These are phyloP conservation scores for Kodamaea ohmeri DNA, from an alignment of 1,139 yeast genomes.

Conservation along the genomic window DNA sequence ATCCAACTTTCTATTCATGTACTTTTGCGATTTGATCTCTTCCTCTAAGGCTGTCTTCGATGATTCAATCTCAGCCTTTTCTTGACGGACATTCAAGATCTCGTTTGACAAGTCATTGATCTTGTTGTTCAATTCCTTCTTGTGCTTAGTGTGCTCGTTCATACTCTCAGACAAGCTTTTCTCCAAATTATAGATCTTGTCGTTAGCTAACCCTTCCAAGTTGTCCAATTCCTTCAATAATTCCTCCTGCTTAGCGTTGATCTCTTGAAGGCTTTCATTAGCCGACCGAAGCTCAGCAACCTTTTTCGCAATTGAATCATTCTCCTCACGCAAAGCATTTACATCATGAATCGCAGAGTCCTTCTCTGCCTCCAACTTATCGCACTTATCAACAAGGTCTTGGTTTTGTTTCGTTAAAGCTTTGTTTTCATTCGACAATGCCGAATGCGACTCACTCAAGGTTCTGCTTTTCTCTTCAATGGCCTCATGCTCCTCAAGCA, in stretches of 20 bases:
- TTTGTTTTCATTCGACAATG: background rate
- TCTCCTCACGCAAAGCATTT: slow-evolving; percentile 8
- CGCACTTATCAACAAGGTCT: background rate
- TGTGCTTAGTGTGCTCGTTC: slow-evolving; percentile 14
- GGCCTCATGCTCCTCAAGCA: background rate
- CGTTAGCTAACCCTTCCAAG: slow-evolving; percentile 23
- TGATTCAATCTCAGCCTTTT: slow-evolving; percentile 8
- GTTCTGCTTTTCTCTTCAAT: background rate
- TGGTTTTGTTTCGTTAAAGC: slow-evolving; percentile 2
- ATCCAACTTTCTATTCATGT: slow-evolving; percentile 12
- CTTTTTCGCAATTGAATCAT: slow-evolving; percentile 16
- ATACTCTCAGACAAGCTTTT: slow-evolving; percentile 14
- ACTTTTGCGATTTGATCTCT: slow-evolving; percentile 11
- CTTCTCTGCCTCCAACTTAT: slow-evolving; percentile 6
- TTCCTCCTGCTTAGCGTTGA: slow-evolving; percentile 22
- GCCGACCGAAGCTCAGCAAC: slow-evolving; percentile 13
- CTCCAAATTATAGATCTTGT: slow-evolving; percentile 23
- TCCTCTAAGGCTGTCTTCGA: slow-evolving; percentile 9
- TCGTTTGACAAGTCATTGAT: slow-evolving; percentile 14
- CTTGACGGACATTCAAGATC: slow-evolving; percentile 1
- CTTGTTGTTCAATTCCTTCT: slow-evolving; percentile 14
- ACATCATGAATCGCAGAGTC: slow-evolving; percentile 9
- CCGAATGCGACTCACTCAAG: background rate
- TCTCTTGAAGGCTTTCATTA: slow-evolving; percentile 17
- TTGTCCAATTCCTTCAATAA: slow-evolving; percentile 23